Evolutionary conservation across 2,329 filamentous ascomycete genomes (phyloP), one percentile per base, ranked within the genome.

Genomic region (Cryphonectria parasitica): DNA sequence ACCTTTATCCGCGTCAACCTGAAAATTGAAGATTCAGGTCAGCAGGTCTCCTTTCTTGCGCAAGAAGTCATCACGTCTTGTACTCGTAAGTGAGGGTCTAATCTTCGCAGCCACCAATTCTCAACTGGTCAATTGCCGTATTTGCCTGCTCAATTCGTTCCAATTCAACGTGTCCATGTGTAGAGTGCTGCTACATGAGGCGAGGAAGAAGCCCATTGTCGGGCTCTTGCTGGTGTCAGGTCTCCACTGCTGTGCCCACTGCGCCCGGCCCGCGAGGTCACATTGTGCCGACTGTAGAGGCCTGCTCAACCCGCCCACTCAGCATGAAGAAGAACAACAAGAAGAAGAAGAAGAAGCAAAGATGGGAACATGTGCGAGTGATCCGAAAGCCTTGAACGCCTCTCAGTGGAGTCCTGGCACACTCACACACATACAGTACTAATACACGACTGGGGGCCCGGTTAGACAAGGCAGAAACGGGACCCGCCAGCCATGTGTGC

Each of bases 401-500:
- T 6, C 7, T 6, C n/a, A 17, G 52, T 56, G 52, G 52, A 28
- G 52, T 56, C 52, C 43, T 45, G 43, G 10, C 52, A 31, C 52
- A 17, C 52, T 25, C 41, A 43, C 17, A 45, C 19, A 4, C 19
- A 22, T 17, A 22, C 43, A 34, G 6, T 34, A 34, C 34, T 34
- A 4, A 8, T 8, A 41, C 8, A 13, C 39, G 10, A 22, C 17
- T 22, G 43, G 36, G 36, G 15, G 2, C 43, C 43, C 31, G 63
- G 39, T 56, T 17, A n/a, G 45, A 28, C 64, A 56, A 31, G 34
- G 49, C 52, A 66, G 22, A 56, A 43, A 58, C 45, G 45, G 64
- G 36, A 41, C 54, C 49, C 49, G 64, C 41, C 64, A 66, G 64
- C 64, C 64, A 58, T 56, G 64, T 58, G 52, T 65, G 63, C 63